These are phyloP conservation scores for sorghum (Sorghum bicolor) DNA, from an alignment of 176 grass and related monocot species.

Conservation along the genomic window DNA sequence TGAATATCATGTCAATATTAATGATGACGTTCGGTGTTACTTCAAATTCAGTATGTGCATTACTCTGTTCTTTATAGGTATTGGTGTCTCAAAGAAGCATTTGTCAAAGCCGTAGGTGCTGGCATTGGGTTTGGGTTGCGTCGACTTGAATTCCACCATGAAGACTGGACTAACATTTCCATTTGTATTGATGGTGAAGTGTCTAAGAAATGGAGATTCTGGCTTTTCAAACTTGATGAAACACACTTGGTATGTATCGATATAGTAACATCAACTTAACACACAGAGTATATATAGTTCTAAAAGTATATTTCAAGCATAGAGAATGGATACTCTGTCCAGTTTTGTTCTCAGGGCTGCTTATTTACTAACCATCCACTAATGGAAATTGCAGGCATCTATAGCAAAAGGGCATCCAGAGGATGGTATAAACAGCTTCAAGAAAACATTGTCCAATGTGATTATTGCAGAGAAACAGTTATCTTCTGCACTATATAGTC, in stretches of 20 bases:
- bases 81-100: constrained; percentile 88
- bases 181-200: constrained; percentile 57
- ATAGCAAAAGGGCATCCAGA: constrained; percentile 59
- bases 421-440: constrained; percentile 46
- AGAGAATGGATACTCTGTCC: not conserved
- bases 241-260: constrained; percentile 35
- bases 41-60: not conserved
- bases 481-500: constrained; percentile 8
- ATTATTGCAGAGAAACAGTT: constrained; percentile 32
- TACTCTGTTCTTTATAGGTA: constrained; percentile 41
- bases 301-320: not conserved
- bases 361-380: not conserved
- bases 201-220: constrained; percentile 51
- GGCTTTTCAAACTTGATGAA: constrained; percentile 44
- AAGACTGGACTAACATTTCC: constrained; percentile 50
- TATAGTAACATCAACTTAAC: not conserved
- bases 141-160: constrained; percentile 77
- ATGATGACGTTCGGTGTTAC: not conserved
- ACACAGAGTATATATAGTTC: not conserved
- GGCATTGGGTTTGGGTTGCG: constrained; percentile 66
- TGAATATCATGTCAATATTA: not conserved
- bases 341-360: not conserved
- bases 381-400: constrained; percentile 52
- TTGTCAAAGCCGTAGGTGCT: constrained; percentile 69
- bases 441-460: constrained; percentile 19